A percentile compares a stretch with the other conserved stretches of the same genome.
phyloP scores from a whole-genome alignment of 1,139 yeast genomes.

The Taiozyma sp. region DNA sequence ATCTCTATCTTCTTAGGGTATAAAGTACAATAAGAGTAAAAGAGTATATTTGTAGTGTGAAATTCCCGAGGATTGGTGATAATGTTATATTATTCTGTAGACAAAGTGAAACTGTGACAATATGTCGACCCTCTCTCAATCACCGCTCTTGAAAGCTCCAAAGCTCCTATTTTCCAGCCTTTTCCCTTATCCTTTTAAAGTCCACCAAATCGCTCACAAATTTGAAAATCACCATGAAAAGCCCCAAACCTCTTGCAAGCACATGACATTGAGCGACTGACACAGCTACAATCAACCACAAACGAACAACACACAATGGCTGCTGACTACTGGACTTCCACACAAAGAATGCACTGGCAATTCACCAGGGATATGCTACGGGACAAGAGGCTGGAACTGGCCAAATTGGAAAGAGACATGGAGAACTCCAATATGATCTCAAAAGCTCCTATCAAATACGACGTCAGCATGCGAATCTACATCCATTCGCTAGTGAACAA shows the following conservation, averaged over 20 bases:
- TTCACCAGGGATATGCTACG: conserved; percentile 44
- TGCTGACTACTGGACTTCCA: conserved; percentile 66
- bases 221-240: too few relatives aligned
- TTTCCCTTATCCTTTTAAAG: not conserved
- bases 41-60: not conserved
- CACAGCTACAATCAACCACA: not conserved
- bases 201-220: not conserved
- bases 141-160: not conserved
- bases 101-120: too few relatives aligned
- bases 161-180: not conserved
- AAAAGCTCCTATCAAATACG: conserved; percentile 44
- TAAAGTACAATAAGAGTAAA: not conserved
- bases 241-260: not conserved
- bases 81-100: too few relatives aligned
- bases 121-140: too few relatives aligned
- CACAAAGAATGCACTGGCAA: conserved; percentile 62
- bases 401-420: conserved; percentile 30
- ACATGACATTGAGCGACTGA: not conserved
- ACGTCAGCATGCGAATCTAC: conserved; percentile 61
- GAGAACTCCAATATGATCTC: conserved; percentile 36
- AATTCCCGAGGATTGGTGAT: too few relatives aligned
- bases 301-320: conserved; percentile 33
- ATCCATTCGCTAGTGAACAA: conserved; percentile 66
- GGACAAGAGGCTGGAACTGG: conserved; percentile 34
- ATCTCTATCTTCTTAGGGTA: not conserved